phyloP scores from a whole-genome alignment of 164 flowering plant species.

The Brasenia schreberi region DNA sequence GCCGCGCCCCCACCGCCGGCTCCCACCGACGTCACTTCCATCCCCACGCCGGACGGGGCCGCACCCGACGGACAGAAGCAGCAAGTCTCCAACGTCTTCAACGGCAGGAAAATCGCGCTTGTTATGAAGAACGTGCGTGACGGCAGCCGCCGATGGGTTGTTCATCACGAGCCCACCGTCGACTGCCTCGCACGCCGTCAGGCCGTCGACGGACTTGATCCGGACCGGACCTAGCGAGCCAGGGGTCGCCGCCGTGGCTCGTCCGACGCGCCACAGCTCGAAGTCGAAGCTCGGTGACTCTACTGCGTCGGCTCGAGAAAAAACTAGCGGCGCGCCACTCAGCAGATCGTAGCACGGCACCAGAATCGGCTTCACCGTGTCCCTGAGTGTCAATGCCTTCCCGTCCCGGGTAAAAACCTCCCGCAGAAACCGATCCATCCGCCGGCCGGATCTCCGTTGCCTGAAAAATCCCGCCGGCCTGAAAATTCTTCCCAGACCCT shows the following conservation, averaged over 20 bases:
- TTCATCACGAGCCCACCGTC: constrained; percentile 98
- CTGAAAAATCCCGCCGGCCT: constrained; percentile 12
- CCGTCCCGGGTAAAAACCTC: constrained; percentile 17
- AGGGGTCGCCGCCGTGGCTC: constrained; percentile 38
- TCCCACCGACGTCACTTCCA: not conserved
- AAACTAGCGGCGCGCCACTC: constrained; percentile 38
- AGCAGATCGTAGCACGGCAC: constrained; percentile 41
- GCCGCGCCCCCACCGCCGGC: constrained; percentile 4
- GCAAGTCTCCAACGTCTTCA: constrained; percentile 69
- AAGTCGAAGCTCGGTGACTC: constrained; percentile 37
- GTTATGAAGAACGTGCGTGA: constrained; percentile 84
- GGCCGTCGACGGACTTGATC: constrained; percentile 61
- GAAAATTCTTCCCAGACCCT: constrained; percentile 12
- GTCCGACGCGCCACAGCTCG: constrained; percentile 34
- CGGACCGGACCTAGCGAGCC: constrained; percentile 45
- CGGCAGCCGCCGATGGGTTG: constrained; percentile 88
- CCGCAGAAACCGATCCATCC: constrained; percentile 16
- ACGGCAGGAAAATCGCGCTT: constrained; percentile 73
- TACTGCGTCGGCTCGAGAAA: constrained; percentile 44
- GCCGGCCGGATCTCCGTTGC: constrained; percentile 10
- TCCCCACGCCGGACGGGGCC: constrained; percentile 15
- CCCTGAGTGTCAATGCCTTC: constrained; percentile 26
- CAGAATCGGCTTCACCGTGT: constrained; percentile 34
- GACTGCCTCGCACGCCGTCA: constrained; percentile 55
- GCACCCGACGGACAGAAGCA: constrained; percentile 76